Base-by-base conservation (phyloP, 306 rosid genomes). In the Glycine latifolia region DNA sequence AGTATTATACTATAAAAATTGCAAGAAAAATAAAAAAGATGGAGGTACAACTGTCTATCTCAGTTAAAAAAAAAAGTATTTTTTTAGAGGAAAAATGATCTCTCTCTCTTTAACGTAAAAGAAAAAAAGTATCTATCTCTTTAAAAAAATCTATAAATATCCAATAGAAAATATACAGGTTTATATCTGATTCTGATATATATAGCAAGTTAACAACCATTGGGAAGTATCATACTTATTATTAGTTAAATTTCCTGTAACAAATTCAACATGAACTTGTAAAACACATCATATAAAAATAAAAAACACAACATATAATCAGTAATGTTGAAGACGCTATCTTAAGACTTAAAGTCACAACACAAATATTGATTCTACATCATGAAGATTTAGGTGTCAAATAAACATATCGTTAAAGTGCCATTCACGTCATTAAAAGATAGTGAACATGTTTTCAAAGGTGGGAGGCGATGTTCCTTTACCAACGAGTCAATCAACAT, bases 301-400 rank as follows among this genome's bases (percentile, higher is more conserved):
- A 20, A 20, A 59, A 20, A 20, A 31, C 14, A 59, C n/a, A 59
- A 8, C 13, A 3, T 9, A 26, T 4, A 10, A 33, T 5, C 3
- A 33, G 3, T 12, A 6, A 31, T 62, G 43, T 4, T 31, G 41
- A 33, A 62, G 10, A 62, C 4, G 43, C 15, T 31, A 62, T 33
- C 44, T 10, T 61, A 61, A 61, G 31, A 26, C 31, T 26, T 26
- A 26, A 26, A 61, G 67, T 11, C 44, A 33, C 44, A 31, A 0
- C 10, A 33, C 16, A 3, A 62, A 62, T 31, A 31, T 62, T 62
- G 44, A 62, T 62, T 62, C 15, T 62, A 13, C 4, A 12, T 62
- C 9, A 62, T 62, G 3, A 20, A 61, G 67, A 60, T 61, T 61
- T 61, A 61, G 67, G 16, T 61, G 67, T 31, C 67, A 62, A 31